These are phyloP conservation scores for Talaromyces sp. DNA, from an alignment of 2,329 filamentous ascomycete species.

Conservation along the genomic window DNA sequence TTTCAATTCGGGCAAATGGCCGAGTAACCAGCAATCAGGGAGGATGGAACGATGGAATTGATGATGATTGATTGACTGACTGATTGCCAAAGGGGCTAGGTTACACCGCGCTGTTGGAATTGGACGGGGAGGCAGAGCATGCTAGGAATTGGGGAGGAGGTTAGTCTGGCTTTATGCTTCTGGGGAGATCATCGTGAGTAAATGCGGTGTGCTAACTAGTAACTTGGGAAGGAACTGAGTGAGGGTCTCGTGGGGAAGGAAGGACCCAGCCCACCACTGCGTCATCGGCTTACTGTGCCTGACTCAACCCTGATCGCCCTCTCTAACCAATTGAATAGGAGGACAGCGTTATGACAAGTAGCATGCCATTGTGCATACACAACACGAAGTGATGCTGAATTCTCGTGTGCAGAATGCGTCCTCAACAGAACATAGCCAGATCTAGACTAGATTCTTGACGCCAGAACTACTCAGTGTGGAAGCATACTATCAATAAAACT, in stretches of 20 bases:
- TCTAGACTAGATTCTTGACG: not conserved
- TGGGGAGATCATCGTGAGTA: constrained; percentile 5
- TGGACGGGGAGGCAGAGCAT: constrained; percentile 11
- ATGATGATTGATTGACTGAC: constrained; percentile 2
- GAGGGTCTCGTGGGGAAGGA: not conserved
- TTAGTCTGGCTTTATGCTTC: not conserved
- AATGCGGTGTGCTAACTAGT: not conserved
- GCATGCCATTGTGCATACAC: not conserved
- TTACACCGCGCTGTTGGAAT: constrained; percentile 20
- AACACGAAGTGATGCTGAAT: not conserved
- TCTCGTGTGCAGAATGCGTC: not conserved
- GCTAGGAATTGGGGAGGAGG: not conserved
- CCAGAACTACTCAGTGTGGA: not conserved
- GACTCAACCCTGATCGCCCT: too few species aligned
- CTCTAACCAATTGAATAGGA: too few species aligned
- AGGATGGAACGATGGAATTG: not conserved
- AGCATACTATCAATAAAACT: not conserved
- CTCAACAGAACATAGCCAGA: not conserved
- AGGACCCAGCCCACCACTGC: constrained; percentile 1
- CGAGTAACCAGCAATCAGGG: constrained; percentile 8
- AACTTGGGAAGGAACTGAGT: not conserved
- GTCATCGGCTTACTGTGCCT: not conserved
- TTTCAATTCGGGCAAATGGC: constrained; percentile 5
- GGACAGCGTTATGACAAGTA: not conserved
- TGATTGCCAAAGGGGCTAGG: constrained; percentile 10